These are phyloP conservation scores for Fusarium compactum DNA, from an alignment of 2,329 filamentous ascomycete genomes.

Conservation along the genomic window DNA sequence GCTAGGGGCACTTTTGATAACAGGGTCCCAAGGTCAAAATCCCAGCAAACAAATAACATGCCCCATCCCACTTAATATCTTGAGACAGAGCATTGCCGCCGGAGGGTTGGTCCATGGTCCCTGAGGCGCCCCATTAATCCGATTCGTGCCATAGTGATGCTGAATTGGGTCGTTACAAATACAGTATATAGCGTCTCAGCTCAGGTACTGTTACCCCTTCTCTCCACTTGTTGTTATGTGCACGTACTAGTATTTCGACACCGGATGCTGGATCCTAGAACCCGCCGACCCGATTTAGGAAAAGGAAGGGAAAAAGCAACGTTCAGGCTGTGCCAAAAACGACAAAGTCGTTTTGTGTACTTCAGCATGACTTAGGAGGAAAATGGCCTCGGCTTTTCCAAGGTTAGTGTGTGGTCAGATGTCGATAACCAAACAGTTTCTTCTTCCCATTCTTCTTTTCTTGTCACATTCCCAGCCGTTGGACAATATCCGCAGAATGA, in stretches of 20 bases:
- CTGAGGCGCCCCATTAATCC: slow-evolving; percentile 8
- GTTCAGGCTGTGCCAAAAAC: slow-evolving; percentile 9
- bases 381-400: slow-evolving; percentile 4
- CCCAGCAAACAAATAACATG: slow-evolving; percentile 11
- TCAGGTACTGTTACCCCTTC: slow-evolving; percentile 41
- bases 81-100: slow-evolving; percentile 6
- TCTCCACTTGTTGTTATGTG: slow-evolving; percentile 31
- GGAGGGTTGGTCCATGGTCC: slow-evolving; percentile 12
- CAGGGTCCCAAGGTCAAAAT: slow-evolving; percentile 9
- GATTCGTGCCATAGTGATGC: slow-evolving; percentile 19
- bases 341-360: slow-evolving; percentile 17
- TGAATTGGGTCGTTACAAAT: slow-evolving; percentile 34
- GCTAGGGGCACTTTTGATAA: slow-evolving; percentile 26
- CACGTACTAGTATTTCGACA: slow-evolving; percentile 14
- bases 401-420: slow-evolving; percentile 1
- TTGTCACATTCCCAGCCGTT: background rate
- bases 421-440: slow-evolving; percentile 8
- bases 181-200: slow-evolving; percentile 29
- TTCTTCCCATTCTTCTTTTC: slow-evolving; percentile 15
- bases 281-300: slow-evolving; percentile 19
- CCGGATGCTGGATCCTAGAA: slow-evolving; percentile 17
- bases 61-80: slow-evolving; percentile 14
- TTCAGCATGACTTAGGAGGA: background rate
- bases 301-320: slow-evolving; percentile 32
- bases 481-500: slow-evolving; percentile 5